Conservation (phyloP, 2,329 filamentous ascomycete genomes). For the Xylariaceae sp. region DNA sequence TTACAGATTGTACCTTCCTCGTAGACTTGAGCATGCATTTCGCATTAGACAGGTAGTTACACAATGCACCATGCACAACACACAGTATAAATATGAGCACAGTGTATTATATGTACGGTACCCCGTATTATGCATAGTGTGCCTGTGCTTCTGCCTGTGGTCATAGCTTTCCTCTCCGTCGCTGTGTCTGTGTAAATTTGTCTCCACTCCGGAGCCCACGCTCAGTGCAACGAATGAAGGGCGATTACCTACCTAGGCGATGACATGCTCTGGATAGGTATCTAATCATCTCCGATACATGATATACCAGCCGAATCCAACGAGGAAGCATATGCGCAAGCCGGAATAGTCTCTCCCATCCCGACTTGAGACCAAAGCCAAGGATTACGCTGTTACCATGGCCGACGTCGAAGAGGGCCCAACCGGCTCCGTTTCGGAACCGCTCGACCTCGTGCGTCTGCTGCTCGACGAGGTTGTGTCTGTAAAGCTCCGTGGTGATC, state of each 20-base stretch:
- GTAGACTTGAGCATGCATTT: no score
- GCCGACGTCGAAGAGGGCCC: constrained; percentile 74
- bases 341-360: neutral
- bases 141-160: no score
- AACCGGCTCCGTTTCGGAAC: constrained; percentile 75
- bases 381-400: constrained; percentile 49
- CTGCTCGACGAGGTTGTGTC: constrained; percentile 94
- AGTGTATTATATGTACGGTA: no score
- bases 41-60: no score
- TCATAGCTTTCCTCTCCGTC: no score
- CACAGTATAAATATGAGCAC: no score
- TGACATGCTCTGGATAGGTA: neutral
- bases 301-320: neutral
- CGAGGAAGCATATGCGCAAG: neutral
- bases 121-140: no score
- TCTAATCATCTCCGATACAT: neutral
- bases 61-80: no score
- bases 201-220: neutral
- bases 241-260: neutral
- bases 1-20: no score
- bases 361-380: neutral
- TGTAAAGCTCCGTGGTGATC: constrained; percentile 92
- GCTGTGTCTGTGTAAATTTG: neutral
- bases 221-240: neutral
- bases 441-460: constrained; percentile 90